These are phyloP conservation scores for Bathelium albidoporum DNA, from an alignment of 495 filamentous ascomycete species.

Conservation along the genomic window DNA sequence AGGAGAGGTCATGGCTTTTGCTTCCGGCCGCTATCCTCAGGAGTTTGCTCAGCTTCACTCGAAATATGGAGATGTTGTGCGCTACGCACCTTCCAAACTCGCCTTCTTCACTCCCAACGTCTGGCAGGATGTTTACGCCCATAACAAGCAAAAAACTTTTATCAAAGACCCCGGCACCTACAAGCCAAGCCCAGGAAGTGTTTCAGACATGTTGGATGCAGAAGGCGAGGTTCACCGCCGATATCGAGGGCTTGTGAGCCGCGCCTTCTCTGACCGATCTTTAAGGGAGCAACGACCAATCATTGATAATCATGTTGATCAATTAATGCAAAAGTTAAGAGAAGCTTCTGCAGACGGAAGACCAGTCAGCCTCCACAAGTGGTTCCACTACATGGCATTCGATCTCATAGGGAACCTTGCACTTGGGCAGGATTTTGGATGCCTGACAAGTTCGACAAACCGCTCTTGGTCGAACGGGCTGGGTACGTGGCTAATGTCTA, in stretches of 20 bases:
- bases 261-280: conserved; percentile 6
- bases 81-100: background rate
- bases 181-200: conserved; percentile 6
- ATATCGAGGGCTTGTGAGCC: conserved; percentile 11
- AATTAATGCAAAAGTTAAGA: background rate
- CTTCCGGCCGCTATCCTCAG: conserved; percentile 20
- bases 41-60: conserved; percentile 23
- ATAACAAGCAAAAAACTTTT: background rate
- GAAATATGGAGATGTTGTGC: conserved; percentile 20
- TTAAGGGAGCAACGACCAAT: conserved; percentile 6
- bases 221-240: conserved; percentile 23
- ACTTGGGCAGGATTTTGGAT: conserved; percentile 50
- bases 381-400: conserved; percentile 53
- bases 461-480: conserved; percentile 42
- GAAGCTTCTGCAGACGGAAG: background rate
- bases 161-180: conserved; percentile 26
- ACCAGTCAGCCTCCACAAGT: conserved; percentile 38
- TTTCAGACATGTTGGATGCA: conserved; percentile 23
- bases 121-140: background rate
- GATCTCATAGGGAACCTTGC: conserved; percentile 52
- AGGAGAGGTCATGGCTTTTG: conserved; percentile 1
- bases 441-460: conserved; percentile 37
- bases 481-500: conserved; percentile 1
- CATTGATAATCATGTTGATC: conserved; percentile 3
- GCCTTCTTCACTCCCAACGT: conserved; percentile 5